Base-by-base conservation (phyloP, 169 alveolate species). In the Neospora caninum region DNA sequence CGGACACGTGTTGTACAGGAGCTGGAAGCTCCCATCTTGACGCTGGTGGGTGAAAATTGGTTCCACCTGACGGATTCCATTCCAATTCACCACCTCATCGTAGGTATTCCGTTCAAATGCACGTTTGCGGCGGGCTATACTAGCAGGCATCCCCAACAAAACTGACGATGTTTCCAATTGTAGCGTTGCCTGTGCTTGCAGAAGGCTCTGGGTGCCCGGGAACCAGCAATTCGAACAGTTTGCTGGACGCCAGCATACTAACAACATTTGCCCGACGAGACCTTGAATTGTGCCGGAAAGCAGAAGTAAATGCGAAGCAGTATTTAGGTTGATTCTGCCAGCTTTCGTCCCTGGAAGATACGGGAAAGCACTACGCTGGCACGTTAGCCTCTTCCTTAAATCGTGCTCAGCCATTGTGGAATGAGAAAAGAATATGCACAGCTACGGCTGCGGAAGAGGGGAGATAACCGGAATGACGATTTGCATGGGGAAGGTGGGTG, bases 1-100 rank as follows among this genome's bases (percentile, higher is more conserved):
- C 34, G 89, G 89, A 45, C 89, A 82, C 27, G 89, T 39, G 89
- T 82, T 82, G 39, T 82, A 82, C 39, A 82, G 69, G 22, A 82
- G 69, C 89, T 82, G 89, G 38, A 82, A 82, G 38, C 89, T 82
- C 31, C 89, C 89, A 49, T 82, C 89, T 0, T 41, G 39, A 41
- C 89, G 89, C 39, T 45, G 54, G 36, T 82, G 89, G 70, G 69
- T 82, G 34, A 82, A 25, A 29, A 82, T 0, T 10, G 89, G 89
- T 31, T 82, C 89, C 16, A 36, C 67, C 38, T 27, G 70, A 39
- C 42, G 67, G 22, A 42, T 27, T 0, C 89, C 89, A 31, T 82
- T 36, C n/a, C 31, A 41, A 20, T 25, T 82, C 67, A 10, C 0
- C 38, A 82, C 70, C 34, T 82, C 39, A 9, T 39, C 67, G 67